A percentile compares a stretch with the other conserved stretches of the same genome.
Evolutionary conservation across 257 asterid genomes (phyloP).

Genomic region (Salvia miltiorrhiza): DNA sequence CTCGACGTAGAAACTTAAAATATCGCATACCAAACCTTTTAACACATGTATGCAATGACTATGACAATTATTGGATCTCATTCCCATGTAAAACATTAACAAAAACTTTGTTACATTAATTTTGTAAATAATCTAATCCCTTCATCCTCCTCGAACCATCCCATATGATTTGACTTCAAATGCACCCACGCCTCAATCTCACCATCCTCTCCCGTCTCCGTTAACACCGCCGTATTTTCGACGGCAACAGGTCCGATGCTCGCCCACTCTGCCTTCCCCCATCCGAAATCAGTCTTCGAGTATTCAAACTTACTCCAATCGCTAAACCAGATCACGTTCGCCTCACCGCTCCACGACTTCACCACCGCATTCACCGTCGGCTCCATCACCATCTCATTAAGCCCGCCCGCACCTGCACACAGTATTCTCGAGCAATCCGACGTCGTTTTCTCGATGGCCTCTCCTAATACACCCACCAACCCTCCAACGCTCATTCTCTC

Average conservation of each 20-base stretch:
- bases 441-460: neutral
- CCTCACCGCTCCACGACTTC: neutral
- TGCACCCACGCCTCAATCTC: slow-evolving; percentile 35
- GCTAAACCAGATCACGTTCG: slow-evolving; percentile 12
- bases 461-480: neutral
- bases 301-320: slow-evolving; percentile 35
- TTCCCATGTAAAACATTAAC: neutral
- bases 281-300: slow-evolving; percentile 39
- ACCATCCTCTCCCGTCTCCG: slow-evolving; percentile 14
- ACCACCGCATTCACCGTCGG: neutral
- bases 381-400: neutral
- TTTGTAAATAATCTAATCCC: neutral
- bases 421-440: neutral
- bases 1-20: too few relatives aligned
- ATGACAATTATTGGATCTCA: too few relatives aligned
- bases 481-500: neutral
- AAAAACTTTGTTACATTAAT: neutral
- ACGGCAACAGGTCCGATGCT: neutral
- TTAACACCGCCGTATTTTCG: neutral
- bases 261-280: slow-evolving; percentile 30
- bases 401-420: neutral
- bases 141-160: slow-evolving; percentile 6
- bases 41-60: too few relatives aligned
- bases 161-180: slow-evolving; percentile 17
- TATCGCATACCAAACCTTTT: too few relatives aligned